Base-by-base conservation (phyloP, 2,329 filamentous ascomycete species). In the Ceratocystis cacaofunesta region DNA sequence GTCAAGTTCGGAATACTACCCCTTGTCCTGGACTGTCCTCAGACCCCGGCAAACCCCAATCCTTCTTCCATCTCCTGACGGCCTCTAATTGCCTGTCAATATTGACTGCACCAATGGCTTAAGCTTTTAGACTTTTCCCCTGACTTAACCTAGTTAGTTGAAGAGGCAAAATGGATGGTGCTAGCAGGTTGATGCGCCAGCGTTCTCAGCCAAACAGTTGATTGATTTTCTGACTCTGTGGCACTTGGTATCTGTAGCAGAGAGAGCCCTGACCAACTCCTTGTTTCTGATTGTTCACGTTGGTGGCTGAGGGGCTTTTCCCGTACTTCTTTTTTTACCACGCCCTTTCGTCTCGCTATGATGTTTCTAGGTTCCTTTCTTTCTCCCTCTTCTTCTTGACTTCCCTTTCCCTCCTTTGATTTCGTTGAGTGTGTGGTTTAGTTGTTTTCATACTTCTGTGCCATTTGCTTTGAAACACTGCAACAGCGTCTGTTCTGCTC, bases 291-390 rank as follows among this genome's bases (percentile, higher is more conserved):
- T 58, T 43, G 17, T 43, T 43, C 55, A 41, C 10, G 36, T 41
- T 41, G 36, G 36, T 41, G 36, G 10, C 25, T 58, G 55, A 28
- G 25, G 55, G 17, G 25, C 17, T n/a, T 15, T 58, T 61, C 52
- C 57, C 52, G 43, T 65, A 15, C 43, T 32, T 60, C 28, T 65
- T 61, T 50, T 50, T 57, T 36, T 52, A 52, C 48, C 5, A 36
- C 30, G 55, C 36, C 28, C 48, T 52, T 58, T 64, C 19, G 52
- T 58, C 30, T 44, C 25, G 52, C 25, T 7, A 43, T 44, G 41
- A 36, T 32, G 43, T 36, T 52, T 55, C 46, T n/a, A 32, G 48
- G 30, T 62, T 62, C 65, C 25, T 44, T 64, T 60, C 55, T 67
- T 65, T 55, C 36, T 41, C 36, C 12, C 36, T 55, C 15, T 22